phyloP scores from a whole-genome alignment of 805 yeast species.

The Candida caryicola region DNA sequence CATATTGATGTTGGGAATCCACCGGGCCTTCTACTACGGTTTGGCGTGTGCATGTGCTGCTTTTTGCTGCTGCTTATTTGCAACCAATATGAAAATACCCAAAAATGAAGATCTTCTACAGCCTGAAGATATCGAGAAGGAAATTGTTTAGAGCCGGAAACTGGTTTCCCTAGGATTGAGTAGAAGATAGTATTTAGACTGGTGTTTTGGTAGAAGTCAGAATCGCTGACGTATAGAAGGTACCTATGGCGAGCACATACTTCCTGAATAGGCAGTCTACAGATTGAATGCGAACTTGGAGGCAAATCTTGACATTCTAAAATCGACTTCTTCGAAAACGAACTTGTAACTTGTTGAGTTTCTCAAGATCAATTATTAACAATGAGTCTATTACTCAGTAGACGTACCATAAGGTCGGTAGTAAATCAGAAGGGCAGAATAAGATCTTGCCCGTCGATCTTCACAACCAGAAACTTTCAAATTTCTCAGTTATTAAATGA shows the following conservation, averaged over 20 bases:
- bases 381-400: slow-evolving; percentile 4
- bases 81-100: slow-evolving; percentile 14
- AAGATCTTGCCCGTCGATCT: not conserved
- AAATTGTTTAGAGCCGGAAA: no score
- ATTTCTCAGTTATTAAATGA: not conserved
- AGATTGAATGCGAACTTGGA: slow-evolving; percentile 5
- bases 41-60: slow-evolving; percentile 8
- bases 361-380: no score
- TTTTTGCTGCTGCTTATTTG: slow-evolving; percentile 8
- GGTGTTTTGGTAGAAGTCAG: no score
- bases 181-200: no score
- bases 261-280: slow-evolving; percentile 12
- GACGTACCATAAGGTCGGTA: slow-evolving; percentile 5
- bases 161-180: no score
- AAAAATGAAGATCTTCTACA: slow-evolving; percentile 9
- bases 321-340: not conserved
- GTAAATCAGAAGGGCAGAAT: not conserved
- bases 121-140: not conserved
- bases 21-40: slow-evolving; percentile 8
- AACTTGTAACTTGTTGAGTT: not conserved
- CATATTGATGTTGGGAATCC: slow-evolving; percentile 10
- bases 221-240: no score
- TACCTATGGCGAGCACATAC: no score
- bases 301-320: slow-evolving; percentile 7
- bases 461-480: slow-evolving; percentile 5